Evolutionary conservation across 768 basidiomycete genomes (phyloP), one percentile per base, ranked within the genome.

Genomic region (Amanita fuliginea): DNA sequence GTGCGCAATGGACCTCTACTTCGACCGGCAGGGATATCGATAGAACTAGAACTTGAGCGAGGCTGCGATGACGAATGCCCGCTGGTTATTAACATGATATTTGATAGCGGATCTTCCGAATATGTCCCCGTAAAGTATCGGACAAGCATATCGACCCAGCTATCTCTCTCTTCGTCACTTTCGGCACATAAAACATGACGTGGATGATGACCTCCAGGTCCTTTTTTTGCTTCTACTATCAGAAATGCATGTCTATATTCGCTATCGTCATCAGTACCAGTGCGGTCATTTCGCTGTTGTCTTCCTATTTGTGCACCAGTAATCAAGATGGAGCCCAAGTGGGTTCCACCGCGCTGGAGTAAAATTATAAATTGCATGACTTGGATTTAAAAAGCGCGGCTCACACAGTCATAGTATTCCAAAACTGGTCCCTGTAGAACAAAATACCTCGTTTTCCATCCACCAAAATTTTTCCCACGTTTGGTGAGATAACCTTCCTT

Each of bases 231-330:
- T 64, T 96, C 94, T 53, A 98, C 91, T 58, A 99, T 89, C 54
- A 99, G 80, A 68, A 99, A 97, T 1, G 96, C 96, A 61, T 99
- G 96, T 19, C 93, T 80, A 56, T 96, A 96, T 56, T 95, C 88
- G 60, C 90, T 89, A 57, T 96, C 92, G 47, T 93, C 91, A 53
- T 86, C 84, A 1, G 74, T 67, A 37, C 77, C 59, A 53, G 69
- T 62, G 54, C 68, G 75, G 34, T 74, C 63, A 36, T 73, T 74
- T 55, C 78, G 76, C 60, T 96, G 90, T 59, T 98, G 96, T 26
- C 95, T 82, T 8, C 95, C 96, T 52, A 99, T 98, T 60, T 96
- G 91, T 22, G 96, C 94, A 37, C 84, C 84, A n/a, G 87, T 83
- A 50, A 99, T 81, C 42, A 68, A 63, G 56, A 99, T 98, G 11